These are phyloP conservation scores for Ganoderma multipileum DNA, from an alignment of 1,284 basidiomycete genomes.

Conservation along the genomic window DNA sequence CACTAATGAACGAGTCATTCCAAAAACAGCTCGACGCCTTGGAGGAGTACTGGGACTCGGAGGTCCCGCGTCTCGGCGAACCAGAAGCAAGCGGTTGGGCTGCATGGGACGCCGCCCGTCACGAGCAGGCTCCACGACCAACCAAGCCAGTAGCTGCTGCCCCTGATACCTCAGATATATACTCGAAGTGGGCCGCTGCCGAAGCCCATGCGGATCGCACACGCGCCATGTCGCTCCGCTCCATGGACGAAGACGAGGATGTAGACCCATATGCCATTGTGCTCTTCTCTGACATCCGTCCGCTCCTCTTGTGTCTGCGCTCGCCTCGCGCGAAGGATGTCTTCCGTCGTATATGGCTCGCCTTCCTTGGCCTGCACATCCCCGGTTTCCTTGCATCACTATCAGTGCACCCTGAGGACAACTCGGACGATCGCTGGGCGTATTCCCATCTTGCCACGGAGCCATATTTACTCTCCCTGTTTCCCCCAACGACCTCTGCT, in stretches of 20 bases:
- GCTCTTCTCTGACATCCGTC: constrained; percentile 81
- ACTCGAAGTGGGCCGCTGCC: constrained; percentile 69
- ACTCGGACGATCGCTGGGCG: constrained; percentile 72
- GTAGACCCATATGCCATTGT: constrained; percentile 83
- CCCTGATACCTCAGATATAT: constrained; percentile 58
- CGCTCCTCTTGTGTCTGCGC: constrained; percentile 69
- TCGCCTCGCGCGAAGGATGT: constrained; percentile 60
- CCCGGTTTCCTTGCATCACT: constrained; percentile 64
- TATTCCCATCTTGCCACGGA: constrained; percentile 50
- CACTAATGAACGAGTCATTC: constrained; percentile 49
- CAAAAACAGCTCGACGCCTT: constrained; percentile 58
- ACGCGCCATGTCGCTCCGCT: constrained; percentile 61
- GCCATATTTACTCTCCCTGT: constrained; percentile 55
- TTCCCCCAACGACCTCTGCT: constrained; percentile 47
- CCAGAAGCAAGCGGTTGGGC: constrained; percentile 66
- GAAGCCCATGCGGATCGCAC: constrained; percentile 60
- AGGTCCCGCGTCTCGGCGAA: constrained; percentile 71
- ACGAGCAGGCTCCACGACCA: constrained; percentile 37
- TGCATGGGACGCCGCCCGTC: constrained; percentile 56
- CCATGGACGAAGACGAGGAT: constrained; percentile 60
- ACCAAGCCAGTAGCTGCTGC: constrained; percentile 24
- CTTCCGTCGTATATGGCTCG: constrained; percentile 80
- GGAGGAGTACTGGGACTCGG: constrained; percentile 82
- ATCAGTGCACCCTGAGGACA: constrained; percentile 35
- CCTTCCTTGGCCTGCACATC: constrained; percentile 77